Evolutionary conservation across 2,329 filamentous ascomycete species (phyloP).

Genomic region (Pestalotiopsis sp.): DNA sequence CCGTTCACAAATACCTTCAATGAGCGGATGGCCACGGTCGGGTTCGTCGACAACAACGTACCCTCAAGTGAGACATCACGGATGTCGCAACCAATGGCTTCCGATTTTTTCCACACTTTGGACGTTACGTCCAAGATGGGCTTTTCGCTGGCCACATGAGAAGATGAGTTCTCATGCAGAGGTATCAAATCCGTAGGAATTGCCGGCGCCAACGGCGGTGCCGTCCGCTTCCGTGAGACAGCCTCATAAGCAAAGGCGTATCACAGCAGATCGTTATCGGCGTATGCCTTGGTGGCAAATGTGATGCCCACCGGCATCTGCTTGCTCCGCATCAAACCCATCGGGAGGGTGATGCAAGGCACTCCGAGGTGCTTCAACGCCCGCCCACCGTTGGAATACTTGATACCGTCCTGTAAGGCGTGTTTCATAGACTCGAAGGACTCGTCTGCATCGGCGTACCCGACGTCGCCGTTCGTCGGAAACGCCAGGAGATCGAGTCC

Average conservation of each 20-base stretch:
- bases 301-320: background rate
- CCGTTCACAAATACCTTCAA: background rate
- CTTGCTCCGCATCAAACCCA: background rate
- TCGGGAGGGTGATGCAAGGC: background rate
- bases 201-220: background rate
- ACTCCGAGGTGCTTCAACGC: background rate
- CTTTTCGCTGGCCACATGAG: background rate
- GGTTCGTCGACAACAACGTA: background rate
- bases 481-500: background rate
- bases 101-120: background rate
- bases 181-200: background rate
- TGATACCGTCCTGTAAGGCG: background rate
- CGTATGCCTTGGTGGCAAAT: conserved; percentile 1
- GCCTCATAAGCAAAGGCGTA: conserved; percentile 1
- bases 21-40: background rate
- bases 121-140: background rate
- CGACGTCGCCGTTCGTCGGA: background rate
- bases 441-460: background rate
- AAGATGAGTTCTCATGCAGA: background rate
- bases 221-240: background rate
- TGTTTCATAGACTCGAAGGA: background rate
- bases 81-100: background rate
- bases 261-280: background rate
- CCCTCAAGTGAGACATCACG: background rate
- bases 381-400: background rate